Conservation (phyloP, 164 flowering plant genomes). For the Vitis labrusca region DNA sequence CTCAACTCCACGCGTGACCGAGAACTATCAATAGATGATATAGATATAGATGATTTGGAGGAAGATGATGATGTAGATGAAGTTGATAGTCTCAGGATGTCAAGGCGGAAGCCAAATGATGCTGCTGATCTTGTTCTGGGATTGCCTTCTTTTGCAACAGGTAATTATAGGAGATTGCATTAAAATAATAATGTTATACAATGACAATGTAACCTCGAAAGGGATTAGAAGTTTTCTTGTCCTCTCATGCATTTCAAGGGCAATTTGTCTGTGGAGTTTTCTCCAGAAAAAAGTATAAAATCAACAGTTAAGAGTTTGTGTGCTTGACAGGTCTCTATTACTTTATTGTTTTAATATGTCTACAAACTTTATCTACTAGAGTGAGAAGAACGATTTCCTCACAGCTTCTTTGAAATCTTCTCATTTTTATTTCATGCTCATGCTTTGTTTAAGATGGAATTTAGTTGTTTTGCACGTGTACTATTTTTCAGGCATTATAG, state of each 20-base stretch:
- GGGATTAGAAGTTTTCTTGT: no score
- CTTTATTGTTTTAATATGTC: no score
- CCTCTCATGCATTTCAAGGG: no score
- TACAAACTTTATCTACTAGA: no score
- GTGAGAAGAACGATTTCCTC: no score
- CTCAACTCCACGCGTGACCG: constrained; percentile 58
- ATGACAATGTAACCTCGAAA: no score
- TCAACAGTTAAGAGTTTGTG: not conserved
- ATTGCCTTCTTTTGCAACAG: constrained; percentile 86
- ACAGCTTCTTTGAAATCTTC: no score
- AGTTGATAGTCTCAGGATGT: constrained; percentile 52
- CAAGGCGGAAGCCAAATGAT: constrained; percentile 71
- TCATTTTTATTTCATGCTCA: not conserved
- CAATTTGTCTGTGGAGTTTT: not conserved
- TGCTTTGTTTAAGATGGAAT: not conserved
- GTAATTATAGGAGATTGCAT: constrained; percentile 31
- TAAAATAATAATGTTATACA: no score
- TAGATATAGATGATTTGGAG: constrained; percentile 89
- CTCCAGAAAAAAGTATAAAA: not conserved
- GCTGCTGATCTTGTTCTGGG: constrained; percentile 65
- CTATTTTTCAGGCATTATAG: constrained; percentile 62
- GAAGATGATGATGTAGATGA: constrained; percentile 77
- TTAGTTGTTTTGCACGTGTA: constrained; percentile 3
- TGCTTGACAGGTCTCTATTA: not conserved
- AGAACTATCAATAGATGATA: constrained; percentile 87